Conservation (phyloP, 2,329 filamentous ascomycete species). For the Fusarium algeriense region DNA sequence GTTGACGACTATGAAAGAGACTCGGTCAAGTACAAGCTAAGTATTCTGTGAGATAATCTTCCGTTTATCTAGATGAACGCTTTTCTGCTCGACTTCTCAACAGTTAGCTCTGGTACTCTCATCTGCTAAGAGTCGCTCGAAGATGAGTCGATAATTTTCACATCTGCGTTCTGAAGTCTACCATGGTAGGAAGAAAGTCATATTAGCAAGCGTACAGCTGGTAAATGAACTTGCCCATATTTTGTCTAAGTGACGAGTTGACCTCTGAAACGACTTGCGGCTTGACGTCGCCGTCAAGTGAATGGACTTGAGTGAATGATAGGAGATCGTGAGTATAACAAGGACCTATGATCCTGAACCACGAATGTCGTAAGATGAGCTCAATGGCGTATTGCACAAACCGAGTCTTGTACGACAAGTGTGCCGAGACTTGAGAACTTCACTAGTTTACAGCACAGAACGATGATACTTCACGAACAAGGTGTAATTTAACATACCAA, state of each 20-base stretch:
- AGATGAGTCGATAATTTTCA: neutral
- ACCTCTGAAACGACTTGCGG: neutral
- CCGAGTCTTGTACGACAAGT: neutral
- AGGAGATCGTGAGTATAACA: too few species aligned
- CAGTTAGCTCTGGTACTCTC: neutral
- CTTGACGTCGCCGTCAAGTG: neutral
- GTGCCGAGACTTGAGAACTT: neutral
- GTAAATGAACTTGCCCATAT: neutral
- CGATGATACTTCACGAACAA: too few species aligned
- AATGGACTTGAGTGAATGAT: too few species aligned
- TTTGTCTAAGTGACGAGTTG: neutral
- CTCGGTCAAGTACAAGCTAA: too few species aligned
- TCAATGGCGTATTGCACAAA: neutral
- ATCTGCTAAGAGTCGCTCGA: too few species aligned
- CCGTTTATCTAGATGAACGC: neutral
- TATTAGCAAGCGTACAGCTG: neutral
- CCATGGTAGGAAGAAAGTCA: neutral
- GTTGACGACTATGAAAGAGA: too few species aligned
- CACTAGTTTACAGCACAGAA: neutral
- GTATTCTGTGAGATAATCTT: neutral
- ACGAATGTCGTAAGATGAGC: rapidly evolving
- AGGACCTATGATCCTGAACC: neutral
- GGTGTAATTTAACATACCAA: too few species aligned
- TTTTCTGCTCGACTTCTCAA: neutral
- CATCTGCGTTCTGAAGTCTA: rapidly evolving